Base-by-base conservation (phyloP, 1,139 yeast species). In the Hemisphaericaspora xylofermentans region DNA sequence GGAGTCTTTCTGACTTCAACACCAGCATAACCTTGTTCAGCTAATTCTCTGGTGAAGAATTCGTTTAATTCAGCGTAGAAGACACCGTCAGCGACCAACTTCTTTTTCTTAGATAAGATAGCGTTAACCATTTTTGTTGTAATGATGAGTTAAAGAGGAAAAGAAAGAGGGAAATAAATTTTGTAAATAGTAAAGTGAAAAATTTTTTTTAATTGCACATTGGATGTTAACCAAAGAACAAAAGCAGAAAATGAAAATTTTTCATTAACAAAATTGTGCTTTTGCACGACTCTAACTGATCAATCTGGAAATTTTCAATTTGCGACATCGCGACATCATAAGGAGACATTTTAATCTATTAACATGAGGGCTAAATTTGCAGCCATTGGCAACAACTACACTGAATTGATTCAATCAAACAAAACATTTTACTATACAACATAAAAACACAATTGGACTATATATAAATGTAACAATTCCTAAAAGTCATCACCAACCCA, bases 21-120 rank as follows among this genome's bases (percentile, higher is more conserved):
- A 80, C 99, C 99, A 65, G 98, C 94, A 84, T 93, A 93, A 71
- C 99, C 99, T 80, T 93, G 97, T 80, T 93, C 98, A 65, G 98
- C 96, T 71, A 93, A 87, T 78, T 93, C 98, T 81, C 98, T 89
- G 83, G 98, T 88, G 88, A 93, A 94, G 94, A 93, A 93, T 82
- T 93, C 98, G 85, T 93, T 93, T 71, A 93, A 82, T 81, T 93
- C 99, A 77, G 99, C 99, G 95, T 85, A 93, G 84, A 93, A 88
- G 68, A 93, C 99, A 88, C 99, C 99, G 82, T 93, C 99, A 76
- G 97, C 97, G 75, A 91, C 97, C 65, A 84, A 78, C 84, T 84
- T 84, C 83, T 89, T 84, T 73, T 82, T 83, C 78, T 84, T 84
- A 68, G 91, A 84, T 68, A 84, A 81, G 69, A 80, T 76, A 66